Conservation (phyloP, 208 protist species). For the Acanthamoeba lenticulata region DNA sequence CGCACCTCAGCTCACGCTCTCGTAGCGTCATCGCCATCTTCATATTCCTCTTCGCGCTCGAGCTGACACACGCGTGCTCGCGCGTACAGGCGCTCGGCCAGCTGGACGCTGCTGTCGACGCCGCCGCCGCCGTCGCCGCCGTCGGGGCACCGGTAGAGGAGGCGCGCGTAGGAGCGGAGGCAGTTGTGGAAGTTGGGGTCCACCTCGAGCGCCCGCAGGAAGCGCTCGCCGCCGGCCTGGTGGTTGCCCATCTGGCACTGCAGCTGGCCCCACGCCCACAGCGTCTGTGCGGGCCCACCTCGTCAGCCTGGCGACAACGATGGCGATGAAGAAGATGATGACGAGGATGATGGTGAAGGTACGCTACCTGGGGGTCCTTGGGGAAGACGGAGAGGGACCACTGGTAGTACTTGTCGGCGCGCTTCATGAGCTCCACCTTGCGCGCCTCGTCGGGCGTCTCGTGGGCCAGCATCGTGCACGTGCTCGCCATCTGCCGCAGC, state of each 20-base stretch:
- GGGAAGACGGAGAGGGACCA: slow-evolving; percentile 66
- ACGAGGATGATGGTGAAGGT: slow-evolving; percentile 43
- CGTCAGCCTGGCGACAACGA: neutral
- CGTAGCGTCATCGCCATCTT: neutral
- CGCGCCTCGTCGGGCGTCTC: neutral
- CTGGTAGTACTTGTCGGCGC: slow-evolving; percentile 69
- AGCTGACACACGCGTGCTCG: neutral
- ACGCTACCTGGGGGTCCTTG: slow-evolving; percentile 60
- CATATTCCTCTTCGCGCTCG: neutral
- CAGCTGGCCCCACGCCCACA: neutral
- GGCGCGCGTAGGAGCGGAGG: neutral
- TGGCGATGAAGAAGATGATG: slow-evolving; percentile 63
- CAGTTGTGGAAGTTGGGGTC: slow-evolving; percentile 59
- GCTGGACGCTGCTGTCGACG: neutral
- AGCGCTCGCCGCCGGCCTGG: slow-evolving; percentile 65
- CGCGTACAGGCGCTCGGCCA: neutral
- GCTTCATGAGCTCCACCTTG: slow-evolving; percentile 17
- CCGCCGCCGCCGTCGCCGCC: too few species aligned
- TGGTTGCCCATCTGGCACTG: slow-evolving; percentile 15
- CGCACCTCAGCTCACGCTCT: too few species aligned
- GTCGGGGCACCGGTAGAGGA: neutral
- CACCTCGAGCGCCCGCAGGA: slow-evolving; percentile 51
- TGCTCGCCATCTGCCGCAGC: slow-evolving; percentile 5
- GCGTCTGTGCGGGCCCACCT: neutral
- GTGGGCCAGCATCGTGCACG: neutral